Conservation (phyloP, 495 filamentous ascomycete species). For the Darksidea phi region DNA sequence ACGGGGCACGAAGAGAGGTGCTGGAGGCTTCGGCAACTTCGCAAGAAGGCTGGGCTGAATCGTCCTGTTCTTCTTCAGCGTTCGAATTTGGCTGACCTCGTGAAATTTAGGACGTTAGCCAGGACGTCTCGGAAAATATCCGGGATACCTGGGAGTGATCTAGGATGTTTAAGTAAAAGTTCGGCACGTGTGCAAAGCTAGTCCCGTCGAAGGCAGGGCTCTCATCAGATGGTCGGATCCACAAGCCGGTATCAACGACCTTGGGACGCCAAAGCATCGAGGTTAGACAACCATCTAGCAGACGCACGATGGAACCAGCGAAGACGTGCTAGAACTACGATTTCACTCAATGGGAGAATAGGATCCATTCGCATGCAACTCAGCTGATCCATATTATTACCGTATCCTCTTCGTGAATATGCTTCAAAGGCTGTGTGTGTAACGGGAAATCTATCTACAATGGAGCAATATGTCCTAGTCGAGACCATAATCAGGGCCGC, state of each 20-base stretch:
- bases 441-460: not conserved
- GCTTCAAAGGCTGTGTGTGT: not conserved
- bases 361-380: not conserved
- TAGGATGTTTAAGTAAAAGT: too few species aligned
- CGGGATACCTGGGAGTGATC: too few species aligned
- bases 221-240: too few species aligned
- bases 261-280: too few species aligned
- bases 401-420: not conserved
- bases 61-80: too few species aligned
- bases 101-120: not conserved
- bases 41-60: constrained; percentile 34
- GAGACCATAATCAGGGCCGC: not conserved
- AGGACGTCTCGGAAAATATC: not conserved
- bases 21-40: constrained; percentile 31
- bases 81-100: not conserved
- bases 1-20: constrained; percentile 35
- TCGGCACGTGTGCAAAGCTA: too few species aligned
- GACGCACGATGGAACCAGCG: not conserved
- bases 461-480: not conserved
- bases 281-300: too few species aligned
- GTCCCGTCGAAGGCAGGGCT: too few species aligned
- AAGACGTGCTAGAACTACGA: not conserved
- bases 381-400: not conserved
- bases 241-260: too few species aligned
- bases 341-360: not conserved